phyloP scores from a whole-genome alignment of 1,284 basidiomycete species.

The Vanrija sp. region DNA sequence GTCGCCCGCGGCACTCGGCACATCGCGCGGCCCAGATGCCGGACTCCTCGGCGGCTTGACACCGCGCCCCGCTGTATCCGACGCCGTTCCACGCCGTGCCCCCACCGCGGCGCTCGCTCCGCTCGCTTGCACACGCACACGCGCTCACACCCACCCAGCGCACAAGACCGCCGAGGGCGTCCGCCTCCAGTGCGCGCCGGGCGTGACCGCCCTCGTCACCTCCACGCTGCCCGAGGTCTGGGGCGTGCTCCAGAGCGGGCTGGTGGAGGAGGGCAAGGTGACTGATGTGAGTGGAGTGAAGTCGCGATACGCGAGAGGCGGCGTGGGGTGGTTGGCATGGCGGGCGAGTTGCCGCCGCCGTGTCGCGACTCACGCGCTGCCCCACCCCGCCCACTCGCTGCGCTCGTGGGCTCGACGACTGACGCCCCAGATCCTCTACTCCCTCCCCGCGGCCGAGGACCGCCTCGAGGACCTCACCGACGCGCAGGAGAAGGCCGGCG shows the following conservation, averaged over 20 bases:
- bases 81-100: too few relatives aligned
- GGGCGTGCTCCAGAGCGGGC: conserved; percentile 36
- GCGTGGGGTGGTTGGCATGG: neutral
- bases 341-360: too few relatives aligned
- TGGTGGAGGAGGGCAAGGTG: conserved; percentile 66
- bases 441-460: conserved; percentile 64
- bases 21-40: too few relatives aligned
- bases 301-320: neutral
- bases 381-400: neutral
- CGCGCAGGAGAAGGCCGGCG: conserved; percentile 58
- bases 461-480: conserved; percentile 67
- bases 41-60: too few relatives aligned
- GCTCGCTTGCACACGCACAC: neutral
- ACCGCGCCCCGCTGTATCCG: too few relatives aligned
- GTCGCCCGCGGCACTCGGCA: too few relatives aligned
- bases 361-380: too few relatives aligned
- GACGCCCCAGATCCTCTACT: conserved; percentile 67
- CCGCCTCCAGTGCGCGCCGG: conserved; percentile 61
- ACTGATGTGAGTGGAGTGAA: conserved; percentile 58
- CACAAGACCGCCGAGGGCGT: conserved; percentile 69
- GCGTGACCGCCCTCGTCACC: conserved; percentile 36
- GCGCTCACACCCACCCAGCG: conserved; percentile 21
- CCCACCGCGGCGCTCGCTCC: too few relatives aligned
- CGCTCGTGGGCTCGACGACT: neutral
- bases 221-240: conserved; percentile 40